Evolutionary conservation across 2,329 filamentous ascomycete genomes (phyloP), one percentile per base, ranked within the genome.

Genomic region (Akanthomyces muscarius): DNA sequence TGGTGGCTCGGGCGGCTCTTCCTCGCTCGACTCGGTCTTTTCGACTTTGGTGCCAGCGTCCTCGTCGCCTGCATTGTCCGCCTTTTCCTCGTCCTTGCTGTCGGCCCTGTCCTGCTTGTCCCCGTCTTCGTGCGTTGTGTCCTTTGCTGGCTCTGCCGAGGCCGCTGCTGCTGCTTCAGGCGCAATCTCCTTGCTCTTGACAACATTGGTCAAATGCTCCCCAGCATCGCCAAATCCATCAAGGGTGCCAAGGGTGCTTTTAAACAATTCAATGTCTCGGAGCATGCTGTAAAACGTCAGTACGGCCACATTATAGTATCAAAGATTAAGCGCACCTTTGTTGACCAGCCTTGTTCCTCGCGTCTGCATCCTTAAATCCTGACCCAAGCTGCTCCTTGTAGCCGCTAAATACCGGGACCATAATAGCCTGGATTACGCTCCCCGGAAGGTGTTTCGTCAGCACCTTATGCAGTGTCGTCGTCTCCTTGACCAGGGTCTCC

Each of bases 401-500:
- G 72, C 86, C 91, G 44, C 83, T 80, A 74, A 96, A 96, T 1
- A 97, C 92, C 0, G 91, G 89, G 23, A 82, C 79, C 90, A 97
- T 96, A 70, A 97, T 96, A 77, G 91, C 86, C 61, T 84, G 82
- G 2, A 96, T 88, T 0, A 89, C 88, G 61, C 84, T 82, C 66
- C 95, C 90, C 0, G 89, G 88, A 28, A 97, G 79, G 72, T 96
- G 89, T 72, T 92, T 93, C 65, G 85, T 88, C 65, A 97, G 80
- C 13, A 95, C 92, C 61, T 91, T 88, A 71, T 97, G 89, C 65
- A 97, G 78, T 1, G 89, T 95, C 4, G 86, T 86, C 0, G 93
- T 97, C 71, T 97, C 93, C 73, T 92, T 96, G 10, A 86, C 88
- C 61, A 97, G 76, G 0, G 87, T 93, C 75, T 96, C 92, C 87